Evolutionary conservation across 768 basidiomycete genomes (phyloP), one percentile per base, ranked within the genome.

Genomic region (Pleurotus eryngii): DNA sequence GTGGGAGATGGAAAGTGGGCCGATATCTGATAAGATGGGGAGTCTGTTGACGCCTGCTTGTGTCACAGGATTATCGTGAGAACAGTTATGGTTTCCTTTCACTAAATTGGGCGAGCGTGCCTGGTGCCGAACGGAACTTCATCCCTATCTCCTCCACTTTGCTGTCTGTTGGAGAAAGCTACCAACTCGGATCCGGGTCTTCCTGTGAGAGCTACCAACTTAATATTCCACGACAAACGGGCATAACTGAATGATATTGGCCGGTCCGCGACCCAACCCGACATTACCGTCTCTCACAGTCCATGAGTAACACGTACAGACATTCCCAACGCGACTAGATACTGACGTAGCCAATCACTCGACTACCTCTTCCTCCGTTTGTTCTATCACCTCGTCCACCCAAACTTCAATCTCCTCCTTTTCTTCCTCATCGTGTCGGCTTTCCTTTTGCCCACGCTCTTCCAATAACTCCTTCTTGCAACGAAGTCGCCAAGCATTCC

Each of bases 391-490:
- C 69, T 96, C 93, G 65, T 96, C 95, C 55, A 95, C 75, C 90
- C 92, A 93, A 55, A 96, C 91, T 72, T 95, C 92, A 55, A 95
- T 93, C 74, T 90, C 90, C 72, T 95, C 92, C 70, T 90, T 90
- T 59, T 79, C 85, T 63, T 81, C 78, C 5, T 73, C 74, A 58
- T 65, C 68, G 24, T 54, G 64, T 60, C 17, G 68, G 72, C 61
- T 71, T 69, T 24, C 70, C 70, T 63, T 68, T 76, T 55, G 74
- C 71, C 12, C 74, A 55, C 74, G 76, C 59, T 83, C 83, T 53
- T 85, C 86, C 48, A 38, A 38, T 56, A 87, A 56, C 63, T 90
- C 85, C 61, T 81, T 82, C 68, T 81, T 85, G 63, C 87, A 86
- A 61, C 84, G 80, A 20, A 77, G 65, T 51, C 96, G 84, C 97